Conservation (phyloP, 148 eudicot genomes). For the Vaccinium macrocarpon region DNA sequence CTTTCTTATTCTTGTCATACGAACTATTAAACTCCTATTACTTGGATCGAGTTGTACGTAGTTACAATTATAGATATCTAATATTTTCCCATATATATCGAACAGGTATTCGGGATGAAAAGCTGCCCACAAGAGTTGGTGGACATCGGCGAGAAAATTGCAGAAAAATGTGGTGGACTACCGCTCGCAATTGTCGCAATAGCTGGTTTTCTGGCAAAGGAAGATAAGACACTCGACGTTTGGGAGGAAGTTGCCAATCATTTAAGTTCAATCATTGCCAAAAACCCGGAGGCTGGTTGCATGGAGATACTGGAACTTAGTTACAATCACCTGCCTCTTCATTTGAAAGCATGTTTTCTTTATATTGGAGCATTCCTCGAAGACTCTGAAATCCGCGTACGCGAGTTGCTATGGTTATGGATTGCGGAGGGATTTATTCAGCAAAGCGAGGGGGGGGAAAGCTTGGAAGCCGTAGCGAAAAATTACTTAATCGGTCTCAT, state of each 20-base stretch:
- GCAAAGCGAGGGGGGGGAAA: not conserved
- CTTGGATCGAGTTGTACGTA: too few species aligned
- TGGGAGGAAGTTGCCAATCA: constrained; percentile 20
- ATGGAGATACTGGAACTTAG: not conserved
- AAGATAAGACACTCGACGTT: constrained; percentile 12
- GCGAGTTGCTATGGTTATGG: constrained; percentile 35
- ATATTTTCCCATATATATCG: not conserved
- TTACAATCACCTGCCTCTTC: not conserved
- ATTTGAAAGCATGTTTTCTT: not conserved
- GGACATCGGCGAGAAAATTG: constrained; percentile 22
- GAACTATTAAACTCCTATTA: too few species aligned
- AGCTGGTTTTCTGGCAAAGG: constrained; percentile 19
- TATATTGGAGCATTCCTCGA: not conserved
- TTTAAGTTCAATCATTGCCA: constrained; percentile 23
- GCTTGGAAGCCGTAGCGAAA: constrained; percentile 29
- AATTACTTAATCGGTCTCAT: constrained; percentile 42
- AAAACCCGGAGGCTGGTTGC: not conserved
- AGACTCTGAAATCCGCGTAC: not conserved
- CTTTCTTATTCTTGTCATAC: too few species aligned
- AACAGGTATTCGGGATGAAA: constrained; percentile 15
- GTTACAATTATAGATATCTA: not conserved
- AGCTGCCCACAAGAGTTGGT: constrained; percentile 30
- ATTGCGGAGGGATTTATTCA: constrained; percentile 46
- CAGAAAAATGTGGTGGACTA: constrained; percentile 28
- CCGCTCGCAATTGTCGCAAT: constrained; percentile 50